Evolutionary conservation across 106 monocot genomes (phyloP), one percentile per base, ranked within the genome.

Genomic region (Allium sativum): DNA sequence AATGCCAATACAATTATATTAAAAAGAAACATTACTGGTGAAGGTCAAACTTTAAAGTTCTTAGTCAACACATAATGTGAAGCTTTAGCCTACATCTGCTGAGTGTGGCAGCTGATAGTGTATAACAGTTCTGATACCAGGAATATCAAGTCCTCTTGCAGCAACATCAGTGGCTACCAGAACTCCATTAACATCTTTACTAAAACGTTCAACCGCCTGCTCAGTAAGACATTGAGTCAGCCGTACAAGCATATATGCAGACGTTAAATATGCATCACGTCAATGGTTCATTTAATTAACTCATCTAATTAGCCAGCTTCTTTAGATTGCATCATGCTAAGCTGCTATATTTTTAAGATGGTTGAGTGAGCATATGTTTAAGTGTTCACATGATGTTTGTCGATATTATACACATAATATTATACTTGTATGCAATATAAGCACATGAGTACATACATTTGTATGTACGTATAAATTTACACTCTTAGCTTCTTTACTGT

Each of bases 51-150:
- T 31, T 50, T 11, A 15, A 50, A 50, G 15, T 15, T 50, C 48
- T 50, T 50, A 12, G 15, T 12, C 48, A 11, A 12, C 11, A 50
- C 15, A 12, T 0, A 64, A 8, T 11, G 40, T 65, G 18, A 40
- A 52, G 1, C n/a, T 40, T 52, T 18, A 52, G 52, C 88, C 14
- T 82, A 98, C 98, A 43, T 98, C 96, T 17, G 96, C 82, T 48
- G 98, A 92, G 71, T 98, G 98, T 43, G 98, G 98, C 76, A 98
- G 72, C 58, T 98, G 98, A 83, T 82, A 98, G 66, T 98, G 98
- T 45, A 98, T 58, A 65, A 98, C 98, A 67, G 98, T 98, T 82
- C 98, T 73, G 68, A 92, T 78, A 53, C 82, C 84, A 70, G 82
- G 88, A 76, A 98, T 83, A 72, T 98, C 98, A 67, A 98, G 79